Percentiles rank a stretch among this genome's conserved stretches.
Evolutionary conservation across 164 flowering plant species (phyloP).

Genomic region (Vitis rupestris): DNA sequence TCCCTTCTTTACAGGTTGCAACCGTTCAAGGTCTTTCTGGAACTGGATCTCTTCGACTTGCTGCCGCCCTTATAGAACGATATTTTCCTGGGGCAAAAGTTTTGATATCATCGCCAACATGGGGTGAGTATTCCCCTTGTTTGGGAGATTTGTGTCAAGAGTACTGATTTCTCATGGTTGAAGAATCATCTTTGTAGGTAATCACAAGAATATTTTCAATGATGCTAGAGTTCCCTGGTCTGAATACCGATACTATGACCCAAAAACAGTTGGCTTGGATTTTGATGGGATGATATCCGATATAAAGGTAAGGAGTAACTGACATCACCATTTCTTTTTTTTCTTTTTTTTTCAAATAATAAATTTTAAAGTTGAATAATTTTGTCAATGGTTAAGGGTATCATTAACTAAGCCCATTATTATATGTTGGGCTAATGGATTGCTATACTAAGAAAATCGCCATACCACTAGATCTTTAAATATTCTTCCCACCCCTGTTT

Average conservation of each 20-base stretch:
- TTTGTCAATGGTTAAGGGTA: too few species aligned
- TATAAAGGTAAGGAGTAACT: conserved; percentile 24
- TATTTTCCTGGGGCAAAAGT: conserved; percentile 92
- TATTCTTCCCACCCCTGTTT: too few species aligned
- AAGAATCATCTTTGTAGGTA: conserved; percentile 49
- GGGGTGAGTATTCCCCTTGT: conserved; percentile 62
- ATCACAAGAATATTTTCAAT: conserved; percentile 98
- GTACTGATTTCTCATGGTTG: conserved; percentile 11
- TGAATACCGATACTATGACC: conserved; percentile 92
- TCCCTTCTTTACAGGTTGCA: conserved; percentile 58
- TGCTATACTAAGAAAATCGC: too few species aligned
- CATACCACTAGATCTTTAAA: too few species aligned
- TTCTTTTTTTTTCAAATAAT: too few species aligned
- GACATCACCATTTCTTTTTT: not conserved
- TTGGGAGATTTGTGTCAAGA: conserved; percentile 4
- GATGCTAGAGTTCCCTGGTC: conserved; percentile 99
- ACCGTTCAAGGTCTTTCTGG: conserved; percentile 99
- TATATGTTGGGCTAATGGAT: too few species aligned
- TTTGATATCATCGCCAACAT: conserved; percentile 91
- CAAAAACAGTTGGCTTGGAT: conserved; percentile 92
- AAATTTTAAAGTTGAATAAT: too few species aligned
- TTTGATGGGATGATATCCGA: conserved; percentile 97
- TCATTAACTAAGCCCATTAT: too few species aligned
- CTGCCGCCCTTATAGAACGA: conserved; percentile 87
- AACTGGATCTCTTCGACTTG: conserved; percentile 97